Conservation (phyloP, 2,329 filamentous ascomycete genomes). For the Aspergillus candidus region DNA sequence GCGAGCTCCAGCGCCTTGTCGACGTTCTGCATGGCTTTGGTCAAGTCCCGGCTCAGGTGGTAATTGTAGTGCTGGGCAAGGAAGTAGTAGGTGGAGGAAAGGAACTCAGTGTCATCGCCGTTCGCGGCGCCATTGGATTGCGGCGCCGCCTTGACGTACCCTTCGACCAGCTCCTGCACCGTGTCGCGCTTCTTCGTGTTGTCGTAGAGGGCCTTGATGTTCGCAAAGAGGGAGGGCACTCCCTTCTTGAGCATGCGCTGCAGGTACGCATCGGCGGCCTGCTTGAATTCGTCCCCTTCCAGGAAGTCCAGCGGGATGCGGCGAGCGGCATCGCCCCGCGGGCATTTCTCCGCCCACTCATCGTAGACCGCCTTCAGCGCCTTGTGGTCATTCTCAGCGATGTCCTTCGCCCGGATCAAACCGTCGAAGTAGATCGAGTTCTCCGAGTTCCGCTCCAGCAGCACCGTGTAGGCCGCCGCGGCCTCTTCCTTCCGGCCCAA, state of each 20-base stretch:
- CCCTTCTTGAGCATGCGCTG: slow-evolving; percentile 83
- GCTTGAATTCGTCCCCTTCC: slow-evolving; percentile 70
- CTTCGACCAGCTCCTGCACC: slow-evolving; percentile 68
- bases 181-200: slow-evolving; percentile 70
- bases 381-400: slow-evolving; percentile 56
- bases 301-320: slow-evolving; percentile 87
- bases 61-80: slow-evolving; percentile 97
- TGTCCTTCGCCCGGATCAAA: slow-evolving; percentile 62
- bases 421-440: slow-evolving; percentile 79
- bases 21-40: slow-evolving; percentile 74
- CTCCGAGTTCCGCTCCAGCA: slow-evolving; percentile 84
- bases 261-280: slow-evolving; percentile 72
- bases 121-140: slow-evolving; percentile 48
- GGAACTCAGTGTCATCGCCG: slow-evolving; percentile 55
- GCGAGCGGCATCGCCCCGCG: slow-evolving; percentile 76
- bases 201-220: slow-evolving; percentile 86
- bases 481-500: slow-evolving; percentile 75
- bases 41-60: slow-evolving; percentile 72
- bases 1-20: slow-evolving; percentile 76
- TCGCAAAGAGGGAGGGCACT: slow-evolving; percentile 92
- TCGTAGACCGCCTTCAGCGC: slow-evolving; percentile 70
- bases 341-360: slow-evolving; percentile 72
- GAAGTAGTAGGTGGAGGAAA: slow-evolving; percentile 81
- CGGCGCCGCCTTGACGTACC: slow-evolving; percentile 57
- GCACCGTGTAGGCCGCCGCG: slow-evolving; percentile 67